Evolutionary conservation across 495 filamentous ascomycete species (phyloP).

Genomic region (Penicillium desertorum): DNA sequence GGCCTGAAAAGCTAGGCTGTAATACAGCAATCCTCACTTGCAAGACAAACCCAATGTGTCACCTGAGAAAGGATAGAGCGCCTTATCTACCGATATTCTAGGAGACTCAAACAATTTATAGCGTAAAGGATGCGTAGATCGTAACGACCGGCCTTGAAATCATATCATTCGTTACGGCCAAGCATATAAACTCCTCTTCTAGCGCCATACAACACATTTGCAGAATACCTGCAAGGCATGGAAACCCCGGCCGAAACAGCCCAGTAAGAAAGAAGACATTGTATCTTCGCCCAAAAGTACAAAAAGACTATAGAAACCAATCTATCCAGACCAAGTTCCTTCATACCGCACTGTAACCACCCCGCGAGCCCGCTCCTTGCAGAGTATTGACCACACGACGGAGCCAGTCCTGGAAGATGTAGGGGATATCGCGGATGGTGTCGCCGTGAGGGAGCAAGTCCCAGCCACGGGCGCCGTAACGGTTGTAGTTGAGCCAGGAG

Average conservation of each 20-base stretch:
- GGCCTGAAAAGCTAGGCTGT: neutral
- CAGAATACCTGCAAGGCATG: neutral
- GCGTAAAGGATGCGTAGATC: neutral
- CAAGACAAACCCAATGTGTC: too few species aligned
- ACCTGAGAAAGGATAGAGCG: too few species aligned
- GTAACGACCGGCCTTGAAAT: neutral
- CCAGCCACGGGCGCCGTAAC: conserved; percentile 92
- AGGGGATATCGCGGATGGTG: conserved; percentile 87
- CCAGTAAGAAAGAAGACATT: neutral
- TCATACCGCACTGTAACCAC: conserved; percentile 92
- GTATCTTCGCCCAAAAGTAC: conserved; percentile 9
- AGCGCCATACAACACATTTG: conserved; percentile 8
- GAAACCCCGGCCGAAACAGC: neutral
- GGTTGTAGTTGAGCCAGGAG: conserved; percentile 98
- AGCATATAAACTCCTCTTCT: conserved; percentile 9
- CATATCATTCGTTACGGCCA: conserved; percentile 10
- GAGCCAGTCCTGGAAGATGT: conserved; percentile 85
- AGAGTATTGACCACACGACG: conserved; percentile 76
- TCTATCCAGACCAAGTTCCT: neutral
- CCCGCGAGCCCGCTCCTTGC: conserved; percentile 74
- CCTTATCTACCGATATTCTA: neutral
- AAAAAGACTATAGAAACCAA: conserved; percentile 6
- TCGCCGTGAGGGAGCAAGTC: conserved; percentile 93
- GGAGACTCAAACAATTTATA: too few species aligned
- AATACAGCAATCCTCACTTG: neutral